Evolutionary conservation across 176 grass and related monocot species (phyloP).

Genomic region (maize (Zea mays)): Zm-B73-REFERENCE-NAM-5.0 NC_050098.1:223429001-223429500

Average conservation of each 20-base stretch:
- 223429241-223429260: background rate
- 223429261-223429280: background rate
- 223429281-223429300: constrained; percentile 15
- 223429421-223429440: constrained; percentile 35
- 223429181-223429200: constrained; percentile 15
- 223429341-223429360: background rate
- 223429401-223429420: constrained; percentile 39
- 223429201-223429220: constrained; percentile 24
- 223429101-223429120: constrained; percentile 52
- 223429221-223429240: constrained; percentile 33
- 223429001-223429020: constrained; percentile 1
- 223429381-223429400: constrained; percentile 39
- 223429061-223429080: constrained; percentile 10
- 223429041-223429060: background rate
- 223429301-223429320: background rate
- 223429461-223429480: constrained; percentile 34
- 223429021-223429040: constrained; percentile 20
- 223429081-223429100: background rate
- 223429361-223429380: constrained; percentile 14
- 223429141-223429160: constrained; percentile 84
- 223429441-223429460: constrained; percentile 16
- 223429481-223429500: constrained; percentile 35
- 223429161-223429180: constrained; percentile 60
- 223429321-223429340: too few relatives aligned
- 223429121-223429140: constrained; percentile 90